A percentile compares a stretch with the other conserved stretches of the same genome.
Conservation (phyloP, 768 basidiomycete species). For the Collybia nuda region DNA sequence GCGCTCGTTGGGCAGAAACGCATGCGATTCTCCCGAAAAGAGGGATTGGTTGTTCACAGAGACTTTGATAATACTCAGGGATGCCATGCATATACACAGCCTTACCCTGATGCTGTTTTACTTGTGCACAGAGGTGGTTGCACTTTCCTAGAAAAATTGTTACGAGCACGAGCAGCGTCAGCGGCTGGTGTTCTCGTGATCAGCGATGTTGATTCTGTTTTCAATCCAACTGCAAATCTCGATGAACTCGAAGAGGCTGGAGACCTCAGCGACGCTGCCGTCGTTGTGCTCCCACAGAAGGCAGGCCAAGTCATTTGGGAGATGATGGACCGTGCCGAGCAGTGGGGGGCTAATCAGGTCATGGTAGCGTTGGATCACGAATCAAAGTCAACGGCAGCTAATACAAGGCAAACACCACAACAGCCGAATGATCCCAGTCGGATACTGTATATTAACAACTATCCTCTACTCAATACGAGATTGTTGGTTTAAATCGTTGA, state of each 20-base stretch:
- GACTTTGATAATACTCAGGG: slow-evolving; percentile 56
- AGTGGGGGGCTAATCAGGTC: slow-evolving; percentile 44
- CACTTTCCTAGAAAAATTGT: slow-evolving; percentile 84
- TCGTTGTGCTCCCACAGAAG: slow-evolving; percentile 57
- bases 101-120: slow-evolving; percentile 51
- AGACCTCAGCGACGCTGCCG: slow-evolving; percentile 54
- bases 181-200: slow-evolving; percentile 81
- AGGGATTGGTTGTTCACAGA: slow-evolving; percentile 55
- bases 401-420: slow-evolving; percentile 19
- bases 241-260: slow-evolving; percentile 60
- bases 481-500: slow-evolving; percentile 48
- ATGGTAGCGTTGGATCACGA: slow-evolving; percentile 50
- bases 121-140: slow-evolving; percentile 79
- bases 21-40: slow-evolving; percentile 46
- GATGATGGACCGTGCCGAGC: slow-evolving; percentile 55
- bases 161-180: slow-evolving; percentile 63
- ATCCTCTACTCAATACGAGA: slow-evolving; percentile 75
- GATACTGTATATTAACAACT: slow-evolving; percentile 75
- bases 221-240: slow-evolving; percentile 66
- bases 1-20: slow-evolving; percentile 20
- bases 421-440: slow-evolving; percentile 34
- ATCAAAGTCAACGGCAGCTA: slow-evolving; percentile 22
- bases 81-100: slow-evolving; percentile 52
- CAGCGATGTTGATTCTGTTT: slow-evolving; percentile 53
- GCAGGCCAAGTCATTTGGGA: slow-evolving; percentile 52